Evolutionary conservation across 805 yeast species (phyloP).

Genomic region (Cyberlindnera xishuangbannaensis): DNA sequence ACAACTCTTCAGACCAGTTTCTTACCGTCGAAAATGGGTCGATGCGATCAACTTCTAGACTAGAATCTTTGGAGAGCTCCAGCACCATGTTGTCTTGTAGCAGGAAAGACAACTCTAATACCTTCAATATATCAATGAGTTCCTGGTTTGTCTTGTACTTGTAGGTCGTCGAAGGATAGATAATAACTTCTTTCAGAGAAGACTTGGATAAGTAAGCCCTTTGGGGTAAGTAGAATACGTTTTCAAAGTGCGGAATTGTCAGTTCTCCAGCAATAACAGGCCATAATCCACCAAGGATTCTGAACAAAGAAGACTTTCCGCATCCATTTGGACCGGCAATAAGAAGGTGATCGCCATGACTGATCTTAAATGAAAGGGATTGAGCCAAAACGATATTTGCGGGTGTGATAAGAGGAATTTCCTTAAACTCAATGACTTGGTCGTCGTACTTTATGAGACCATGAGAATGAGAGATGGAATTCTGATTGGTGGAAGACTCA

Average conservation of each 20-base stretch:
- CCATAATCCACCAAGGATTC: slow-evolving; percentile 93
- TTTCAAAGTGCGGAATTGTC: slow-evolving; percentile 56
- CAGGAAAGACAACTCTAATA: slow-evolving; percentile 56
- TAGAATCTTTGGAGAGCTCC: slow-evolving; percentile 26
- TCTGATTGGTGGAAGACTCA: slow-evolving; percentile 25
- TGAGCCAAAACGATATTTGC: slow-evolving; percentile 67
- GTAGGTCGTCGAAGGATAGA: slow-evolving; percentile 77
- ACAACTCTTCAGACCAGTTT: slow-evolving; percentile 85
- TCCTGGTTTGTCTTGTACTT: slow-evolving; percentile 38
- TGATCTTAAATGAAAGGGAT: slow-evolving; percentile 62
- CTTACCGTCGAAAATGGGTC: slow-evolving; percentile 58
- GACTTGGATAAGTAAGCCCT: slow-evolving; percentile 69
- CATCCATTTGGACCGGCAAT: slow-evolving; percentile 97
- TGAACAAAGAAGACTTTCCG: slow-evolving; percentile 88
- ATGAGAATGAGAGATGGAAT: slow-evolving; percentile 16
- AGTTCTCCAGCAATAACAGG: slow-evolving; percentile 58
- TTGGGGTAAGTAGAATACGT: slow-evolving; percentile 87
- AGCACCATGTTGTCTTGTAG: slow-evolving; percentile 38
- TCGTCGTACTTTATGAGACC: slow-evolving; percentile 41
- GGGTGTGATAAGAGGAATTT: slow-evolving; percentile 83
- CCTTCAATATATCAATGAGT: slow-evolving; percentile 45
- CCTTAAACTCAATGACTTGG: slow-evolving; percentile 58
- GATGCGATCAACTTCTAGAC: slow-evolving; percentile 28
- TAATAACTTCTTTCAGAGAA: slow-evolving; percentile 78
- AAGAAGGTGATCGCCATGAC: slow-evolving; percentile 77